Percentiles rank a stretch among this genome's conserved stretches.
Conservation (phyloP, 1,284 basidiomycete species). For the Apiotrichum porosum region DNA sequence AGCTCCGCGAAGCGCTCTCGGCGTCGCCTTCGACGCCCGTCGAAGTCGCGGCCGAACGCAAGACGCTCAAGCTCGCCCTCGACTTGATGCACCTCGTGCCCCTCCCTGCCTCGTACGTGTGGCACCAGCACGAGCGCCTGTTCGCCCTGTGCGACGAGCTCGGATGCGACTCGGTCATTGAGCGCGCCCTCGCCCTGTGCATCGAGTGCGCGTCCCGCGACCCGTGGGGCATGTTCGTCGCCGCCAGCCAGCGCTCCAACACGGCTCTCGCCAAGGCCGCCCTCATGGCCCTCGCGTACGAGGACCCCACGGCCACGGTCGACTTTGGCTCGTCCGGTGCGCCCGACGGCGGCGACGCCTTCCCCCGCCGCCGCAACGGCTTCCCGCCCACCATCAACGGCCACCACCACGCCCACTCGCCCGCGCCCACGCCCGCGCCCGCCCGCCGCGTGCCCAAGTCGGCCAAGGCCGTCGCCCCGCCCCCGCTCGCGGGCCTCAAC, state of each 20-base stretch:
- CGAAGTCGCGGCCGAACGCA: slow-evolving; percentile 5
- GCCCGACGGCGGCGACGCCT: neutral
- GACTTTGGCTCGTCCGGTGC: neutral
- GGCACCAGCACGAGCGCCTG: slow-evolving; percentile 9
- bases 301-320: too few relatives aligned
- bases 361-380: too few relatives aligned
- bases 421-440: neutral
- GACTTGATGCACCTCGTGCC: slow-evolving; percentile 17
- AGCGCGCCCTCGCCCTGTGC: slow-evolving; percentile 10
- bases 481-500: neutral
- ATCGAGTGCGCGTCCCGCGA: slow-evolving; percentile 7
- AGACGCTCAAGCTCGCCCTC: slow-evolving; percentile 15
- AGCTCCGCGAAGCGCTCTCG: neutral
- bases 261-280: slow-evolving; percentile 8
- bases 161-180: slow-evolving; percentile 4
- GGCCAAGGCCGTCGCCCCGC: neutral
- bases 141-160: slow-evolving; percentile 17
- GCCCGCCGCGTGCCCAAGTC: neutral
- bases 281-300: slow-evolving; percentile 1
- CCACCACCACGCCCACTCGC: neutral
- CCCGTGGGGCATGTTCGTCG: slow-evolving; percentile 10
- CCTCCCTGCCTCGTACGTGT: slow-evolving; percentile 12
- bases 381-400: too few relatives aligned
- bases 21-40: too few relatives aligned
- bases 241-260: slow-evolving; percentile 1